Conservation (phyloP, 2,329 filamentous ascomycete species). For the Diaporthe aspalathi region DNA sequence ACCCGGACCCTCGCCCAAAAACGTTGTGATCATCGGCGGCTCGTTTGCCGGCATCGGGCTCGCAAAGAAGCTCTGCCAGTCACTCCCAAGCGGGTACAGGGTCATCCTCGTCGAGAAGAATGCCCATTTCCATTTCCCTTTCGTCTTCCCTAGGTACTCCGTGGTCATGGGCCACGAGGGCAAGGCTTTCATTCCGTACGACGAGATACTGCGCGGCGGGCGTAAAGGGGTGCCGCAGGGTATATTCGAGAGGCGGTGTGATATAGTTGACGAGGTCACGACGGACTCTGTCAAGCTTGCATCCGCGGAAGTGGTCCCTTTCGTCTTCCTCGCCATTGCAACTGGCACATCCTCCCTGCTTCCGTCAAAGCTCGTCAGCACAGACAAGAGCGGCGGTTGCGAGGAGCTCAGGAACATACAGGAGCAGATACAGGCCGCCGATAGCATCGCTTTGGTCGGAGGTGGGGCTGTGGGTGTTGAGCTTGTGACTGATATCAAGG, state of each 20-base stretch:
- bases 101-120: conserved; percentile 70
- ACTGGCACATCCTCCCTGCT: conserved; percentile 62
- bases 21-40: conserved; percentile 67
- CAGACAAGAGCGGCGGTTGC: conserved; percentile 56
- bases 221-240: conserved; percentile 45
- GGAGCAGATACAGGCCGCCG: conserved; percentile 54
- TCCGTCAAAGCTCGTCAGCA: conserved; percentile 60
- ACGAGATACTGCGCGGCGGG: conserved; percentile 49
- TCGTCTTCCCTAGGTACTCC: conserved; percentile 68
- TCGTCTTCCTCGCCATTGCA: conserved; percentile 67
- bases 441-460: conserved; percentile 62
- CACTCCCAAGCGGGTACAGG: conserved; percentile 60
- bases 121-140: conserved; percentile 71
- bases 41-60: conserved; percentile 66
- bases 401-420: conserved; percentile 59
- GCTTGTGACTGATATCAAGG: conserved; percentile 69
- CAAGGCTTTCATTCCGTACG: conserved; percentile 71
- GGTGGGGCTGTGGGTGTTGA: conserved; percentile 73
- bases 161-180: conserved; percentile 67
- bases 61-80: conserved; percentile 59
- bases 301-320: conserved; percentile 58
- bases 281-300: conserved; percentile 54
- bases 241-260: conserved; percentile 40
- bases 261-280: conserved; percentile 52
- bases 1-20: conserved; percentile 46